phyloP scores from a whole-genome alignment of 257 asterid species.

The Nicotiana obtusifolia region DNA sequence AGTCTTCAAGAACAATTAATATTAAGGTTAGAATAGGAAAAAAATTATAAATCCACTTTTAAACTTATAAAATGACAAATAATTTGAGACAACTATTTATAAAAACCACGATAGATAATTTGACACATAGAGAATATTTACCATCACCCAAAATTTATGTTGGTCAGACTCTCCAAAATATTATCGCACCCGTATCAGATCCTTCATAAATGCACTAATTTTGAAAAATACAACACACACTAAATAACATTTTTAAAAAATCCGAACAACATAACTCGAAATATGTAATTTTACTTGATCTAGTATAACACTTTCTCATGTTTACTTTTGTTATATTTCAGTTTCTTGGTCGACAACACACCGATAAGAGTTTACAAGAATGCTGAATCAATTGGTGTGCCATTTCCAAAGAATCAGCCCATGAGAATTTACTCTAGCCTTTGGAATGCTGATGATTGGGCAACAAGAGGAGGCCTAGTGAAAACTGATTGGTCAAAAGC shows the following conservation, averaged over 20 bases:
- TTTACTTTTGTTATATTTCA: constrained; percentile 6
- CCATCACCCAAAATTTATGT: no score
- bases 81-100: no score
- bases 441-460: constrained; percentile 93
- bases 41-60: no score
- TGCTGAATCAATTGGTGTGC: constrained; percentile 60
- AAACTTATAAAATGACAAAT: no score
- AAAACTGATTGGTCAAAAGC: constrained; percentile 82
- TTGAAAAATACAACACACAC: no score
- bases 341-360: constrained; percentile 76
- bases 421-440: constrained; percentile 87
- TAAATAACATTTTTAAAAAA: rapidly evolving
- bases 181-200: rapidly evolving
- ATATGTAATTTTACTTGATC: no score
- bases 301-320: not conserved
- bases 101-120: no score
- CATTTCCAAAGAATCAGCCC: constrained; percentile 68
- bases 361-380: constrained; percentile 75
- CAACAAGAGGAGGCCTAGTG: constrained; percentile 75
- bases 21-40: no score
- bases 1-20: no score
- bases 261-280: not conserved
- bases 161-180: no score
- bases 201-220: no score
- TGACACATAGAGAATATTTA: no score